Evolutionary conservation across 345 rosid species (phyloP).

Genomic region (Clarkia xantiana): DNA sequence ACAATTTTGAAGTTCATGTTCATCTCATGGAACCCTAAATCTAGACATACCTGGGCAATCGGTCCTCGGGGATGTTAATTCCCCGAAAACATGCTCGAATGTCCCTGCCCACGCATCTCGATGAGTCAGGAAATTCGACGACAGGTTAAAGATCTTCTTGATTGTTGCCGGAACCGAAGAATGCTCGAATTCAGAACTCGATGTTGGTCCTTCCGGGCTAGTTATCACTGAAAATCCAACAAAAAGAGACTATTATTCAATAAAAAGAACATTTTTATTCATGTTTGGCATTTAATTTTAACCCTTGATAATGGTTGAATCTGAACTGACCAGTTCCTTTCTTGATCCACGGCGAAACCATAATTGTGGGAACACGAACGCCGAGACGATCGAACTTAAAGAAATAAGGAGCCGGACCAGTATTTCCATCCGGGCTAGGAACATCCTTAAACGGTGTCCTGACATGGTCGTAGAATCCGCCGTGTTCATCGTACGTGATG

Average conservation of each 20-base stretch:
- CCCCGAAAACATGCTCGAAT: slow-evolving; percentile 58
- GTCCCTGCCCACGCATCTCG: slow-evolving; percentile 99
- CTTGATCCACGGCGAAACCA: slow-evolving; percentile 96
- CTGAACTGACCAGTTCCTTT: slow-evolving; percentile 65
- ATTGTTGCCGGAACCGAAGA: slow-evolving; percentile 93
- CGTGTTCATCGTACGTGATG: slow-evolving; percentile 90
- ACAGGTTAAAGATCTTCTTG: slow-evolving; percentile 77
- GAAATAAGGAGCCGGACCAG: slow-evolving; percentile 89
- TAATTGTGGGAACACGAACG: slow-evolving; percentile 84
- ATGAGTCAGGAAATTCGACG: slow-evolving; percentile 79
- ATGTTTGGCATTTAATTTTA: no score
- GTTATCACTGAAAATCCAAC: slow-evolving; percentile 40
- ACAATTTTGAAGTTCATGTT: background rate
- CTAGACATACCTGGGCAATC: slow-evolving; percentile 61
- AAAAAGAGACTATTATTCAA: background rate
- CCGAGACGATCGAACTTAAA: slow-evolving; percentile 93
- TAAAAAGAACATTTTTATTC: no score
- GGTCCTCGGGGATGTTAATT: slow-evolving; percentile 60
- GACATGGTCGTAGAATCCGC: slow-evolving; percentile 92
- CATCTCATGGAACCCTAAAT: background rate
- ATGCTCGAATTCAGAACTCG: slow-evolving; percentile 75
- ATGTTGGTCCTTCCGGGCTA: slow-evolving; percentile 52
- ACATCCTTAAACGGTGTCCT: slow-evolving; percentile 59
- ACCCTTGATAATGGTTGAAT: background rate
- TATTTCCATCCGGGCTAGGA: slow-evolving; percentile 88